Base-by-base conservation (phyloP, 257 asterid genomes). In the Rubia yunnanensis region DNA sequence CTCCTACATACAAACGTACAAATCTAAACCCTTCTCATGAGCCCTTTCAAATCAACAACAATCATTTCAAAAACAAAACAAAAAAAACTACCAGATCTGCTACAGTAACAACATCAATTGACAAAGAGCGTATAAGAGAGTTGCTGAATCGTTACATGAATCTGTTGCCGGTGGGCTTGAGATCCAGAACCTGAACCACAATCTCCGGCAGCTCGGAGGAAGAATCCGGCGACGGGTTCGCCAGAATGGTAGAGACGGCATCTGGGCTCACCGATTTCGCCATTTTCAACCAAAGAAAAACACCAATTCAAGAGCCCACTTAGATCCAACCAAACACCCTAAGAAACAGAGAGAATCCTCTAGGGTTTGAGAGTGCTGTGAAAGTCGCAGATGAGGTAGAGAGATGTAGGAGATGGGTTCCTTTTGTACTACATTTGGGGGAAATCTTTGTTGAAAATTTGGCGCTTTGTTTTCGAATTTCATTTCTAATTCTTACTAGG, bases 191-290 rank as follows among this genome's bases (percentile, higher is more conserved):
- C 76, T 92, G 97, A 27, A 89, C 86, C 7, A 89, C 64, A 63
- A 92, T 77, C 67, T 89, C 90, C 14, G 90, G 90, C 13, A 87
- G 61, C 70, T 81, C 76, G 18, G 96, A 78, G 20, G 82, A 77
- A 34, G 94, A 78, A 55, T 82, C 85, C 0, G 96, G 92, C 26
- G 83, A 87, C 0, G 99, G 97, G 80, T 86, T 92, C 0, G 94
- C 87, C 39, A 87, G 69, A 20, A 92, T 79, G 56, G 76, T 59
- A 0, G 94, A 85, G 13, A 92, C 61, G 24, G 95, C 94, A 82
- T 87, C 87, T 61, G 88, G 88, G 79, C 65, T 87, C 65, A 83
- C 84, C 49, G 58, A 5, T 60, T 73, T 77, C 55, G 79, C 80
- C 96, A 89, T 86, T 62, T 44, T 70, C 53, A 49, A 24, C 15